phyloP scores from a whole-genome alignment of 805 yeast species.

The Lipomyces chichibuensis region DNA sequence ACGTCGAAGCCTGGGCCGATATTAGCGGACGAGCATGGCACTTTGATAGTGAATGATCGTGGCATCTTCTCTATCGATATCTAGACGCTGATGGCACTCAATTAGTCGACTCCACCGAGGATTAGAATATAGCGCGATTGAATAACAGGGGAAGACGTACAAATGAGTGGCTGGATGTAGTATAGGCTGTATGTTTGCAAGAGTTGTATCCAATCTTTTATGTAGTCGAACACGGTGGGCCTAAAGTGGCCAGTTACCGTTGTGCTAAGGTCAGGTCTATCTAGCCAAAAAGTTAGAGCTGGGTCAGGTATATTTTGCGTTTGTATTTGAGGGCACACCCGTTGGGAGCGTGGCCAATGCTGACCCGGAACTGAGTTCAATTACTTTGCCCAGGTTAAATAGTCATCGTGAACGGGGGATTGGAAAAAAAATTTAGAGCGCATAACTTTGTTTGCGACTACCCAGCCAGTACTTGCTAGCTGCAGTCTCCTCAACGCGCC shows the following conservation, averaged over 20 bases:
- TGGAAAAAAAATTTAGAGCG: not conserved
- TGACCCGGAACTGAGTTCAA: not conserved
- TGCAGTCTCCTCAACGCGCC: not conserved
- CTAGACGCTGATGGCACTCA: not conserved
- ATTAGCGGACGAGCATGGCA: conserved; percentile 97
- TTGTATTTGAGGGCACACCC: not conserved
- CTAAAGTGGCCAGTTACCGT: not conserved
- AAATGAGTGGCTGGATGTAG: not conserved
- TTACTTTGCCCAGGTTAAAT: not conserved
- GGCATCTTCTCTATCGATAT: conserved; percentile 13
- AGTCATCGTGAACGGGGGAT: not conserved
- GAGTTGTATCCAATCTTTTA: not conserved
- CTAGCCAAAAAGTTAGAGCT: not conserved
- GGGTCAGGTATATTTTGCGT: not conserved
- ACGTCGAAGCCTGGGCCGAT: conserved; percentile 99
- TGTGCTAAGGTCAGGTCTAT: not conserved
- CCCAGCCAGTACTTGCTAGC: not conserved
- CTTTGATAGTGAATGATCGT: conserved; percentile 43
- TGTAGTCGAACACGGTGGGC: not conserved
- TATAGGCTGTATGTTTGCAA: not conserved
- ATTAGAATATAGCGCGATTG: not conserved
- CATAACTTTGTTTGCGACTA: too few species aligned
- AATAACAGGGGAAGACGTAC: not conserved
- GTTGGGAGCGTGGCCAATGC: not conserved
- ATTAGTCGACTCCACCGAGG: not conserved